Percentiles rank a stretch among this genome's conserved stretches.
These are phyloP conservation scores for Fomitopsis pulvina DNA, from an alignment of 768 basidiomycete genomes.

Conservation along the genomic window DNA sequence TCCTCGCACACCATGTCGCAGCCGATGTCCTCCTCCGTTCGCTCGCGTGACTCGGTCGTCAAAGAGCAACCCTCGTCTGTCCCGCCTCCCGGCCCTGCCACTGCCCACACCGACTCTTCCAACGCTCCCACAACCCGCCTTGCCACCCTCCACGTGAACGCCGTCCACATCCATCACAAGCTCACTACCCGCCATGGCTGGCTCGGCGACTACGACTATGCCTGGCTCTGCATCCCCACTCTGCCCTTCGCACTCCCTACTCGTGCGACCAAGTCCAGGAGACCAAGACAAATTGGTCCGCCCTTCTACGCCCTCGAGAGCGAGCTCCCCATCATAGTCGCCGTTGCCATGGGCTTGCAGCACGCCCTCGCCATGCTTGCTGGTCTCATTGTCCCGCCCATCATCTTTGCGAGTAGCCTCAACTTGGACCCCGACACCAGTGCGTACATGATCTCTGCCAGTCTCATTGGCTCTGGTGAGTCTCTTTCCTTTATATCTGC, in stretches of 20 bases:
- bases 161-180: slow-evolving; percentile 24
- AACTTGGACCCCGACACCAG: slow-evolving; percentile 51
- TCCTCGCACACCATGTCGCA: too few species aligned
- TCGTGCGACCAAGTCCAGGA: slow-evolving; percentile 20
- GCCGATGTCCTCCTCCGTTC: slow-evolving; percentile 18
- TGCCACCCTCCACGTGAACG: slow-evolving; percentile 8
- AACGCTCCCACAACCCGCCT: not conserved
- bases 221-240: slow-evolving; percentile 59
- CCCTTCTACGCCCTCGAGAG: slow-evolving; percentile 74
- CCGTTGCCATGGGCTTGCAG: slow-evolving; percentile 66
- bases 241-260: slow-evolving; percentile 46
- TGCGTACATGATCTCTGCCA: slow-evolving; percentile 77
- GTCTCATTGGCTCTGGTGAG: slow-evolving; percentile 72
- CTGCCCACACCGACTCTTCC: not conserved
- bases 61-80: slow-evolving; percentile 26
- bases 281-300: slow-evolving; percentile 32
- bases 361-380: slow-evolving; percentile 81
- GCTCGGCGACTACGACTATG: slow-evolving; percentile 82
- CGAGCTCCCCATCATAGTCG: slow-evolving; percentile 66
- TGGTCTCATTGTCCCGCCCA: slow-evolving; percentile 77
- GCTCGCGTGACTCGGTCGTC: slow-evolving; percentile 13
- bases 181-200: slow-evolving; percentile 56
- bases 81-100: slow-evolving; percentile 15
- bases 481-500: slow-evolving; percentile 1
- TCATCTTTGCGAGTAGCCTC: slow-evolving; percentile 64